These are phyloP conservation scores for Moricandia moricandioides DNA, from an alignment of 345 rosid species.

Conservation along the genomic window DNA sequence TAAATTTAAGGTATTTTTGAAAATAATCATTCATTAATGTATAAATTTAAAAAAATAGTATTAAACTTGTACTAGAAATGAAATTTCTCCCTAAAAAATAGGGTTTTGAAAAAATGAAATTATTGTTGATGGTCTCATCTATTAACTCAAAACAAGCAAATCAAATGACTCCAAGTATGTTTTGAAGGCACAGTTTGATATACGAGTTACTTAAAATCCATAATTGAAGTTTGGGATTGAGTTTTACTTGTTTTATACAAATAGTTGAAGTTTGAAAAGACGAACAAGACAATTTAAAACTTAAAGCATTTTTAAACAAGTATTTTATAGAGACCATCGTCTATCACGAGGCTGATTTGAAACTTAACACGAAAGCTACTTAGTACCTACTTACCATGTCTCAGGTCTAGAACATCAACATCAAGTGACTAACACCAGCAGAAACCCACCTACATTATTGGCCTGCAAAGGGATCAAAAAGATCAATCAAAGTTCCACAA, in stretches of 20 bases:
- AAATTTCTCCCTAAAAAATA: too few species aligned
- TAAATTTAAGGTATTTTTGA: too few species aligned
- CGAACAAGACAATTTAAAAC: not conserved
- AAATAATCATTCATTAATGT: too few species aligned
- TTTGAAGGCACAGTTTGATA: not conserved
- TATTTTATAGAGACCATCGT: not conserved
- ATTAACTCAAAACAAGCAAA: not conserved
- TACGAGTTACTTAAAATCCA: not conserved
- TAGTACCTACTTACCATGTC: conserved; percentile 16
- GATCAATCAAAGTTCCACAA: not conserved
- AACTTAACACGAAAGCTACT: conserved; percentile 1
- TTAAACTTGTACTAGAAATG: too few species aligned
- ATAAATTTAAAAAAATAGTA: too few species aligned
- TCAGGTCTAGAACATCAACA: conserved; percentile 23
- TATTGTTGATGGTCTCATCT: too few species aligned
- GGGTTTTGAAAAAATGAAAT: too few species aligned
- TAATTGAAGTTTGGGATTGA: not conserved
- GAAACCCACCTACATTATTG: conserved; percentile 48
- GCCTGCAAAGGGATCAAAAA: conserved; percentile 22
- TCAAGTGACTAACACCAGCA: conserved; percentile 22
- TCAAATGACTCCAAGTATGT: not conserved
- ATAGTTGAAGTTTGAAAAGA: not conserved
- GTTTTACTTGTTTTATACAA: too few species aligned
- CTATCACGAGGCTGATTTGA: not conserved
- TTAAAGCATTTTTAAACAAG: not conserved